phyloP scores from a whole-genome alignment of 2,329 filamentous ascomycete genomes.

The Nigrograna mackinnonii region DNA sequence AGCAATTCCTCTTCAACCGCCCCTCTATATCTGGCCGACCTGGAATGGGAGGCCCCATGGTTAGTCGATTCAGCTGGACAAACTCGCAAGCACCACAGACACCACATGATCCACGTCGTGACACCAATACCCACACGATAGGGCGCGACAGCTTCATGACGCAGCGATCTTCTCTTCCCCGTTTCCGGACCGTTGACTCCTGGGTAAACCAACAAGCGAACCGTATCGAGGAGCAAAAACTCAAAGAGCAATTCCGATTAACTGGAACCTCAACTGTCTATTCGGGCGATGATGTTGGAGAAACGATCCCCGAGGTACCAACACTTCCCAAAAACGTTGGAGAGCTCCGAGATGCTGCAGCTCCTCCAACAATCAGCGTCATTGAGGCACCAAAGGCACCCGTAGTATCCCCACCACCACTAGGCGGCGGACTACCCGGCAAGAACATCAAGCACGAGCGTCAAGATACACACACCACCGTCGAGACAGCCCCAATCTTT shows the following conservation, averaged over 20 bases:
- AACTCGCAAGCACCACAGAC: conserved; percentile 45
- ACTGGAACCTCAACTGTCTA: conserved; percentile 29
- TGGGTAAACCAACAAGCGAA: conserved; percentile 46
- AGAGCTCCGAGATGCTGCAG: conserved; percentile 10
- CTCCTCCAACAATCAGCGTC: too few species aligned
- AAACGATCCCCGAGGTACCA: conserved; percentile 31
- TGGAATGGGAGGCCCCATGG: conserved; percentile 26
- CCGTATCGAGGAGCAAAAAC: conserved; percentile 38
- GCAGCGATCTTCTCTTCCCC: conserved; percentile 36
- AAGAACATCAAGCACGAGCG: conserved; percentile 37
- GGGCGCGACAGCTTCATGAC: conserved; percentile 41
- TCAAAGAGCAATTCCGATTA: conserved; percentile 38
- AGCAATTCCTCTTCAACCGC: conserved; percentile 41
- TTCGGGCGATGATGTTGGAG: conserved; percentile 22
- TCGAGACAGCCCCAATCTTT: conserved; percentile 45
- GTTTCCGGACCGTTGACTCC: conserved; percentile 45
- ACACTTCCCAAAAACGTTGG: conserved; percentile 27
- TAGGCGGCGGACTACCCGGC: conserved; percentile 25
- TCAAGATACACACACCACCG: conserved; percentile 32
- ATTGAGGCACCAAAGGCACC: conserved; percentile 1
- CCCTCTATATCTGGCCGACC: conserved; percentile 33
- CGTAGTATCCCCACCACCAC: conserved; percentile 4
- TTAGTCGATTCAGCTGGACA: conserved; percentile 44
- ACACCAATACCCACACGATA: conserved; percentile 26
- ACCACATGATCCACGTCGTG: conserved; percentile 33